A percentile compares a stretch with the other conserved stretches of the same genome.
Evolutionary conservation across 2,329 filamentous ascomycete genomes (phyloP).

Genomic region (Zymoseptoria crescenta): DNA sequence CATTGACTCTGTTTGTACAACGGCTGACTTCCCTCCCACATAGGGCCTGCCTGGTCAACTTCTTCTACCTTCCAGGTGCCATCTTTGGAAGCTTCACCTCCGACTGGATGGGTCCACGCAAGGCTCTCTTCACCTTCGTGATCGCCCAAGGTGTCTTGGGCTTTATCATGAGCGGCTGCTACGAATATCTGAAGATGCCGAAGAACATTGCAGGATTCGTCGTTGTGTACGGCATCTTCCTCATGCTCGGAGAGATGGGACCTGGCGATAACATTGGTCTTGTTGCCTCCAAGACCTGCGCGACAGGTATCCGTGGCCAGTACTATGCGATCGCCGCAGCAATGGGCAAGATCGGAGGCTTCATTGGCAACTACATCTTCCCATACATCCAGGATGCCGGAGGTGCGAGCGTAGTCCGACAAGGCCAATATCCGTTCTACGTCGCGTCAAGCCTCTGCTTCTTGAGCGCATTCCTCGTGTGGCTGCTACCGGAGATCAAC

Average conservation of each 20-base stretch:
- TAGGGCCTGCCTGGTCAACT: constrained; percentile 55
- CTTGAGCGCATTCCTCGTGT: constrained; percentile 60
- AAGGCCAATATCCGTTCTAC: constrained; percentile 80
- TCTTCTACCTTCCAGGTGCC: constrained; percentile 82
- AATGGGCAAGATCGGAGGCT: constrained; percentile 65
- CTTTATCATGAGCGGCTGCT: constrained; percentile 81
- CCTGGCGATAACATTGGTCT: constrained; percentile 90
- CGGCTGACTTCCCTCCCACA: neutral
- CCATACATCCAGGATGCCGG: constrained; percentile 54
- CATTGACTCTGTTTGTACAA: neutral
- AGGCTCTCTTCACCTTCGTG: constrained; percentile 65
- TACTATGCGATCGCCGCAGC: constrained; percentile 66
- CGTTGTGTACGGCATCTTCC: constrained; percentile 71
- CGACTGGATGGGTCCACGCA: constrained; percentile 71
- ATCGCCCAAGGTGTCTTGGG: constrained; percentile 67
- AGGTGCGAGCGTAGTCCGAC: constrained; percentile 39
- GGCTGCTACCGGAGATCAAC: constrained; percentile 66
- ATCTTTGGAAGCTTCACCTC: constrained; percentile 67
- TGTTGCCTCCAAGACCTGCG: constrained; percentile 76
- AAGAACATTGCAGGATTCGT: constrained; percentile 66
- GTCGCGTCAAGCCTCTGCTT: constrained; percentile 72
- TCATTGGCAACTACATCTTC: constrained; percentile 77
- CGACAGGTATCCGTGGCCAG: constrained; percentile 73
- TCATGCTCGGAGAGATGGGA: constrained; percentile 68
- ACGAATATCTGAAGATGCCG: constrained; percentile 58